Evolutionary conservation across 208 protist species (phyloP).

Genomic region (Acanthamoeba triangularis): DNA sequence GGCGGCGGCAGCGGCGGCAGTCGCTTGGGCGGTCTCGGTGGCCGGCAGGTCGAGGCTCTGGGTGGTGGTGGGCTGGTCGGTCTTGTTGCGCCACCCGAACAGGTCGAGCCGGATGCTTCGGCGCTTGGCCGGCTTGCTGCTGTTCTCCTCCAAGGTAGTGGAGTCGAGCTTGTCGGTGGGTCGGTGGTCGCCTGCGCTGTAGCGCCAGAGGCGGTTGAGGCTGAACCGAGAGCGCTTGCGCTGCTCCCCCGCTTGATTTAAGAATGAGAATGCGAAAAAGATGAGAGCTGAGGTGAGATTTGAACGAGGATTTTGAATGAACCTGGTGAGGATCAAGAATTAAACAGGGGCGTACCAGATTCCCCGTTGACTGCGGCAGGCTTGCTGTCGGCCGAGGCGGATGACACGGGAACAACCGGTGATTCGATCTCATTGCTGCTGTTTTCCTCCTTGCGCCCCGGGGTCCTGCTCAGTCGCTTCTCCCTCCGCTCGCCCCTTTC

Average conservation of each 20-base stretch:
- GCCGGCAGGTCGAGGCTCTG: neutral
- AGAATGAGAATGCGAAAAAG: neutral
- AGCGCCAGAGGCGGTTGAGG: neutral
- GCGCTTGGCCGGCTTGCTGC: neutral
- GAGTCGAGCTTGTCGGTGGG: neutral
- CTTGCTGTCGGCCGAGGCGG: no score
- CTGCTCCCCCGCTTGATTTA: neutral
- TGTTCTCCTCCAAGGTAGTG: neutral
- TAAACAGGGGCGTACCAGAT: no score
- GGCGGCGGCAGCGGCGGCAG: neutral
- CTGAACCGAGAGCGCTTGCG: neutral
- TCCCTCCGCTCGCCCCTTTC: neutral
- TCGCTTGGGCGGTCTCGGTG: neutral
- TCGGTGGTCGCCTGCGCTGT: neutral
- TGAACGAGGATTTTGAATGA: no score
- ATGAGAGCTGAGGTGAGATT: no score
- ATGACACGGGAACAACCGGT: no score
- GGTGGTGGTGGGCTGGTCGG: neutral
- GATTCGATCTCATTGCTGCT: no score
- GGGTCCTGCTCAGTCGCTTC: neutral
- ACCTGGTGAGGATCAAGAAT: no score
- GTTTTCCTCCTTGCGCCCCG: no score
- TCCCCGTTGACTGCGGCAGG: no score
- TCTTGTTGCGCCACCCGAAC: neutral
- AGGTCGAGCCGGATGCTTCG: neutral